Evolutionary conservation across 345 rosid species (phyloP), one percentile per base, ranked within the genome.

Genomic region (Gossypioides kirkii): DNA sequence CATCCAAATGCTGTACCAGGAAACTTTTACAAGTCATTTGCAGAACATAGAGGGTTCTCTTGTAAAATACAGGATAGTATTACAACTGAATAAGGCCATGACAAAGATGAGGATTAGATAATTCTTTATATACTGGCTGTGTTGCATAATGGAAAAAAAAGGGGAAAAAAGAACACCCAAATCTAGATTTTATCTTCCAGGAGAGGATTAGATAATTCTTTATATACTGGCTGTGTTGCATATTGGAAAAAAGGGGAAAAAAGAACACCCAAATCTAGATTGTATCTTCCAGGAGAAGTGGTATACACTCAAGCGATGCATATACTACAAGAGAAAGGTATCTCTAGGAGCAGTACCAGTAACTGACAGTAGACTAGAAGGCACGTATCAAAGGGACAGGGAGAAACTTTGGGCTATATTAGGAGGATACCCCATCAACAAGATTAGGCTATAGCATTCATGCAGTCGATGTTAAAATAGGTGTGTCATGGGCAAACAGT

Each of bases 1-100:
- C 98, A 77, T 92, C 84, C 79, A 95, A 77, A 82, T 95, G 98
- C 99, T 95, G 94, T 62, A 78, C 75, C 75, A 75, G 10, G 80
- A n/a, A 80, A 71, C 2, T 66, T 71, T 49, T 70, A 58, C 66
- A 20, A 79, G 64, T 72, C 72, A 76, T n/a, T 36, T 25, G 25
- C 32, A 38, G 52, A 76, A 69, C 2, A 64, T 26, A 18, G n/a
- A 58, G 49, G 63, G 13, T 70, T 32, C 63, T n/a, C 52, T 26
- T 4, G 36, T 52, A 54, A 70, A 55, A 70, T 41, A 3, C 61
- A 70, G 55, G 47, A 8, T 53, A 2, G 10, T 0, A 53, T 53
- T 55, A n/a, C 10, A 55, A 52, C 18, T 38, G 5, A 22, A 55
- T 41, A 69, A 16, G n/a, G 6, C 38, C 38, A 32, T 32, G 7